Evolutionary conservation across 2,329 filamentous ascomycete species (phyloP).

Genomic region (Colletotrichum phormii): DNA sequence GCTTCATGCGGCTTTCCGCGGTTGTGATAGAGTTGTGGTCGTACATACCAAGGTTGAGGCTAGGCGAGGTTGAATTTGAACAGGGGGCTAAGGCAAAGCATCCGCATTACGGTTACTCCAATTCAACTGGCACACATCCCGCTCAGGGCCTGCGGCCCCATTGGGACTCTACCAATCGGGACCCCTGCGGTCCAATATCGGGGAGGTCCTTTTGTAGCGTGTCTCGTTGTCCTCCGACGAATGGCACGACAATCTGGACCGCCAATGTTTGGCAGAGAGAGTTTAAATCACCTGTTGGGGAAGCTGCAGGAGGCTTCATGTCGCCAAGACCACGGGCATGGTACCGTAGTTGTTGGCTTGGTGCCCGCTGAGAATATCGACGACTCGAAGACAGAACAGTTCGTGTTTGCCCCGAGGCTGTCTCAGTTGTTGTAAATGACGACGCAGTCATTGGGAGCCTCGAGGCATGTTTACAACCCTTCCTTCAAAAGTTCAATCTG

Average conservation of each 20-base stretch:
- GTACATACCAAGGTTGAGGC: background rate
- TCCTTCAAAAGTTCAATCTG: too few species aligned
- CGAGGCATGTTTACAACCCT: background rate
- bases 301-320: background rate
- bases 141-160: background rate
- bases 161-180: background rate
- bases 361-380: too few species aligned
- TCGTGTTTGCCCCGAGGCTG: background rate
- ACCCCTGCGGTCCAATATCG: conserved; percentile 19
- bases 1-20: background rate
- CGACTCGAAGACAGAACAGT: background rate
- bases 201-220: conserved; percentile 27
- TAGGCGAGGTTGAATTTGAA: background rate
- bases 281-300: background rate
- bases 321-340: background rate
- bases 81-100: background rate
- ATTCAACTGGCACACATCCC: background rate
- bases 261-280: background rate
- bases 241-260: conserved; percentile 23
- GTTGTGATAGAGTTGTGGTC: background rate
- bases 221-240: conserved; percentile 19
- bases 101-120: background rate
- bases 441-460: too few species aligned
- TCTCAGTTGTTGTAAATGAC: background rate
- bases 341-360: background rate